Evolutionary conservation across 345 rosid species (phyloP).

Genomic region (Eucalyptus marginata): DNA sequence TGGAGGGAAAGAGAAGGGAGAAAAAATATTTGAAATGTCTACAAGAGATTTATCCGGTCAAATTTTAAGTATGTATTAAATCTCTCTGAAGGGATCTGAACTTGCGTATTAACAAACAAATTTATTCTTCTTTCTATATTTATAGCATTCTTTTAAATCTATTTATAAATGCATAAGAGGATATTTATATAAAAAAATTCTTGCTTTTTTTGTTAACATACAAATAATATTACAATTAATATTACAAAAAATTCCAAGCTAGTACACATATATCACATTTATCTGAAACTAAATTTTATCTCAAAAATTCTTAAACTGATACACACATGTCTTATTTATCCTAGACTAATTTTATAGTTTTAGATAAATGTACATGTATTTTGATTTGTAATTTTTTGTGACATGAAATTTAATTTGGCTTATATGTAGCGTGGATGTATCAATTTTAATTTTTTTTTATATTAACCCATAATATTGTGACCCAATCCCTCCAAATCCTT

Average conservation of each 20-base stretch:
- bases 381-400: too few species aligned
- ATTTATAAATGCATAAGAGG: background rate
- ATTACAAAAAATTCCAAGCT: background rate
- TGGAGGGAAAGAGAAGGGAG: background rate
- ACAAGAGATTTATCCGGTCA: background rate
- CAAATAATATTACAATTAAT: background rate
- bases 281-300: background rate
- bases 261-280: background rate
- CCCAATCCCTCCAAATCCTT: background rate
- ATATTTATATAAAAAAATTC: background rate
- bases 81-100: background rate
- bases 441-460: background rate
- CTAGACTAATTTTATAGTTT: too few species aligned
- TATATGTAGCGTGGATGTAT: fast-evolving
- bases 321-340: too few species aligned
- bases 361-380: too few species aligned
- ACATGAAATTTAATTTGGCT: background rate
- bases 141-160: background rate
- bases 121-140: background rate
- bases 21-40: background rate
- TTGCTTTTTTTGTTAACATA: background rate
- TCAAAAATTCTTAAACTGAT: background rate
- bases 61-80: background rate
- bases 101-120: background rate
- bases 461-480: too few species aligned